Evolutionary conservation across 73 alveolate species (phyloP).

Genomic region (Effrenium voratum): DNA sequence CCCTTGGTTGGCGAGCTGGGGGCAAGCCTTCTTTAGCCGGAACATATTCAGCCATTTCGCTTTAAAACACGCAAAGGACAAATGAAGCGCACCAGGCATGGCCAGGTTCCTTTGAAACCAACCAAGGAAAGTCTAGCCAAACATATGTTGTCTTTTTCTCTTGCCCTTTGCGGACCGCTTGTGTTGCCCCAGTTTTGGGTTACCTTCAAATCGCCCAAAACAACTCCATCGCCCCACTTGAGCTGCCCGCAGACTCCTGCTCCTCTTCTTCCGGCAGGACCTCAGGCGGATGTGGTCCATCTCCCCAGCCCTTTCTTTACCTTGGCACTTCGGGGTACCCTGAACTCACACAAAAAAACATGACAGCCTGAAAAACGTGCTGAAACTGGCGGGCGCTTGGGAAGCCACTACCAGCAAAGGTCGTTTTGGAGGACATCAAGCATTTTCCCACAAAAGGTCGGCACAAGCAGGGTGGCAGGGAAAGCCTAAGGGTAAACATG

Average conservation of each 20-base stretch:
- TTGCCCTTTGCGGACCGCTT: background rate
- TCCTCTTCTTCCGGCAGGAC: slow-evolving; percentile 95
- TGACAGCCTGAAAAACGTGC: background rate
- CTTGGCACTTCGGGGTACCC: background rate
- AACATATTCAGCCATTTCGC: no score
- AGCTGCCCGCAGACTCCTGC: slow-evolving; percentile 95
- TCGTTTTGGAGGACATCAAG: background rate
- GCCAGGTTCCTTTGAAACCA: no score
- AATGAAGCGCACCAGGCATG: no score
- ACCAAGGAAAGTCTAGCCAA: no score
- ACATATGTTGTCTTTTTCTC: background rate
- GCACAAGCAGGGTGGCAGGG: no score
- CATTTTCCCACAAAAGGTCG: no score
- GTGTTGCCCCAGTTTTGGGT: background rate
- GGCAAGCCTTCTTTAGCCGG: no score
- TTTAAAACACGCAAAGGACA: no score
- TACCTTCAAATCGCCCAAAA: background rate
- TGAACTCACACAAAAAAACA: background rate
- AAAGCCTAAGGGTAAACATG: no score
- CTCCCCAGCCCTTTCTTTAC: no score
- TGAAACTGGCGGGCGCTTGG: background rate
- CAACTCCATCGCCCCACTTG: background rate
- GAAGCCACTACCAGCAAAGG: background rate
- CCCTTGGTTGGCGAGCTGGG: no score
- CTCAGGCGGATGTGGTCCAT: background rate